Conservation (phyloP, 1,139 yeast species). For the Yamadazyma atmosphaerica region DNA sequence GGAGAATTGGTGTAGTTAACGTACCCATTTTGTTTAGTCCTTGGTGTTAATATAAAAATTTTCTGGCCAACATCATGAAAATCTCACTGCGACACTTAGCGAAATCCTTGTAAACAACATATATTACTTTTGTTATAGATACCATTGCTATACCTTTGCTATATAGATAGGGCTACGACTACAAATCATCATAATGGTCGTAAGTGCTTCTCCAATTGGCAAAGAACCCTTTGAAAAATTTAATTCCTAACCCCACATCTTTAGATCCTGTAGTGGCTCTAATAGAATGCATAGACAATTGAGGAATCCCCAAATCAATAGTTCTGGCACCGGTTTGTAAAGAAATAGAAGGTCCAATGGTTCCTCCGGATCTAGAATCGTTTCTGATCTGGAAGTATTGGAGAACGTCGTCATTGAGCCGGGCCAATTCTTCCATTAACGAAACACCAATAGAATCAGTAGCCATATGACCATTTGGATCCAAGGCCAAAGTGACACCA, state of each 20-base stretch:
- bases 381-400: conserved; percentile 48
- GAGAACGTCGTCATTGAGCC: conserved; percentile 25
- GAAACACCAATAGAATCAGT: conserved; percentile 43
- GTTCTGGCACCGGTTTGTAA: conserved; percentile 45
- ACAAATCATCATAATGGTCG: conserved; percentile 24
- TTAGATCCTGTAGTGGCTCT: conserved; percentile 44
- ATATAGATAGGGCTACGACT: too few species aligned
- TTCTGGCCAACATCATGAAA: neutral
- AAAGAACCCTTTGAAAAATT: conserved; percentile 39
- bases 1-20: neutral
- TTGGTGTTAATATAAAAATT: neutral
- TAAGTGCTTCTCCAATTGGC: conserved; percentile 34
- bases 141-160: neutral
- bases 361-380: conserved; percentile 45
- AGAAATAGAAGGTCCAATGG: conserved; percentile 44
- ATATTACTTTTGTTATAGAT: neutral
- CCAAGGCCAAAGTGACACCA: conserved; percentile 41
- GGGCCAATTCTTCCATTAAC: conserved; percentile 33
- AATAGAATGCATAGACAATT: conserved; percentile 48
- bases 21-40: conserved; percentile 3
- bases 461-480: conserved; percentile 43
- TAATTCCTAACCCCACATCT: conserved; percentile 44
- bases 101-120: too few species aligned
- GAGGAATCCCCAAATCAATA: conserved; percentile 48
- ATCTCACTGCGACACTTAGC: too few species aligned